Evolutionary conservation across 2,329 filamentous ascomycete genomes (phyloP), one percentile per base, ranked within the genome.

Genomic region (Sphaerostilbella broomeana): DNA sequence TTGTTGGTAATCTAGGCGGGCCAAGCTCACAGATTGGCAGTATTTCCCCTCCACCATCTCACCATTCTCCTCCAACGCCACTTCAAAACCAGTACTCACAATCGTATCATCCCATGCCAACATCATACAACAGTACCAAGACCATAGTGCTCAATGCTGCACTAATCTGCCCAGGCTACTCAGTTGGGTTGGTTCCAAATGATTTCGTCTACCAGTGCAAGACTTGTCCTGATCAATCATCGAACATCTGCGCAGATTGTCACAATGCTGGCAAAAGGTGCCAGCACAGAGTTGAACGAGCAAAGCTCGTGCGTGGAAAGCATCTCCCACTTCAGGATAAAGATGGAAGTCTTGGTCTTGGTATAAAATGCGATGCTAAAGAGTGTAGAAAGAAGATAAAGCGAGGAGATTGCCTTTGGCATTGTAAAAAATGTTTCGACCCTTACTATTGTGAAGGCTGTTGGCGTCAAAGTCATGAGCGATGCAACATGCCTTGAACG

Each of bases 351-450:
- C 11, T 21, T 4, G 31, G 31, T 11, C 22, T 34, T 12, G 31
- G 31, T n/a, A 21, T 34, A 13, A 34, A 34, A 13, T 49, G 45
- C 28, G 33, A 30, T 13, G n/a, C n/a, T n/a, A n/a, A n/a, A n/a
- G 36, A 37, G 4, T 47, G 47, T 26, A 47, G 40, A 36, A 26
- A 15, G 7, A 42, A 44, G 10, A 44, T 51, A 11, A 45, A 44
- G 27, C 18, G 33, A 11, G 47, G 40, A 6, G 26, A 43, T 32
- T 25, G 47, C 11, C 40, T 37, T 35, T 51, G 50, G 47, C 45
- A 44, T 35, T 51, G 49, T 29, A 49, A 42, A 17, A 44, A 43
- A 25, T 50, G 47, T 28, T 39, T 46, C 22, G 49, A 45, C 11
- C 45, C 44, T 6, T 46, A 47, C 24, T 40, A 49, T 12, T 51